These are phyloP conservation scores for Penicillium janthinellum DNA, from an alignment of 2,329 filamentous ascomycete genomes.

Conservation along the genomic window DNA sequence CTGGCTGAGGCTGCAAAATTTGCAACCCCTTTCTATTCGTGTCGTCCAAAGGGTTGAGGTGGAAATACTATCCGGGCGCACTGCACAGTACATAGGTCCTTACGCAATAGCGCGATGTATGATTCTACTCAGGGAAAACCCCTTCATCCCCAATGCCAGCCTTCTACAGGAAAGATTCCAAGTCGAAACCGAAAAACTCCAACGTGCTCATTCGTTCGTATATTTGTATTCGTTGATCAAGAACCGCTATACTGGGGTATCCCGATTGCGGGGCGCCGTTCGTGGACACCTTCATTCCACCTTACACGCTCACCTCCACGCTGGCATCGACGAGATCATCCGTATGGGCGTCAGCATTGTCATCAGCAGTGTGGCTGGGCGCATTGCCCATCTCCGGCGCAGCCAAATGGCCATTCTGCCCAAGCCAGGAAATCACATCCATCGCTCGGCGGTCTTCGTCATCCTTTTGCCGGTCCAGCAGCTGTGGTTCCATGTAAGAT, in stretches of 20 bases:
- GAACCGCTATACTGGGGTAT: slow-evolving; percentile 1
- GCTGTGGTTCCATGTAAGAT: slow-evolving; percentile 25
- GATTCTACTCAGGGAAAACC: neutral
- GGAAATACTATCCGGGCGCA: neutral
- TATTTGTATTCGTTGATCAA: neutral
- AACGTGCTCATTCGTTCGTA: neutral
- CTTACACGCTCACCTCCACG: neutral
- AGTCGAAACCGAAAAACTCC: neutral
- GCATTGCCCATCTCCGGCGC: slow-evolving; percentile 24
- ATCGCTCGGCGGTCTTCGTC: slow-evolving; percentile 46
- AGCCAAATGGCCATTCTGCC: slow-evolving; percentile 44
- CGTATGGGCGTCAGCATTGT: neutral
- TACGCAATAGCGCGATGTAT: neutral
- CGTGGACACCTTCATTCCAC: neutral
- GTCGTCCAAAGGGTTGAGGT: neutral
- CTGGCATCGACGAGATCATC: neutral
- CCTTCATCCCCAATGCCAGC: neutral
- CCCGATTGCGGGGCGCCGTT: slow-evolving; percentile 1
- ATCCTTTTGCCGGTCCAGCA: slow-evolving; percentile 46
- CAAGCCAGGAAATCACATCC: slow-evolving; percentile 46
- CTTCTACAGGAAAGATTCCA: neutral
- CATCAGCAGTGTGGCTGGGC: neutral
- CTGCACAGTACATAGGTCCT: neutral
- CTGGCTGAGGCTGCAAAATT: no score
- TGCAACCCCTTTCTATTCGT: no score